A percentile compares a stretch with the other conserved stretches of the same genome.
phyloP scores from a whole-genome alignment of 2,329 filamentous ascomycete genomes.

The Knufia fluminis region DNA sequence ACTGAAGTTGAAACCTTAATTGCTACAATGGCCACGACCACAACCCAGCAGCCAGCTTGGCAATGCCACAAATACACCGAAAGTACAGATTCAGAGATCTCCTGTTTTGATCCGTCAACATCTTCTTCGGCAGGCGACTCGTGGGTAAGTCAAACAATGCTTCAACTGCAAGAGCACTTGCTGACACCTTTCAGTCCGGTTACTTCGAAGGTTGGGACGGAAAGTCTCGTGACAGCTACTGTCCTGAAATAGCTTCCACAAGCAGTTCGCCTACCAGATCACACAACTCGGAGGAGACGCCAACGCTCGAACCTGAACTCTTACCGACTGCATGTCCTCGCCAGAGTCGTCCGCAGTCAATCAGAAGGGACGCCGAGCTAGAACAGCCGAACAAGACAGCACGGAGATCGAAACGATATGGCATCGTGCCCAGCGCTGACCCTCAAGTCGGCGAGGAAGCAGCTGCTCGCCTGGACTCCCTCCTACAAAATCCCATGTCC shows the following conservation, averaged over 20 bases:
- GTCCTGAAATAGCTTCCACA: conserved; percentile 4
- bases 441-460: background rate
- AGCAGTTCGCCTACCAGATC: conserved; percentile 4
- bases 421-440: conserved; percentile 6
- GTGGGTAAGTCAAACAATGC: conserved; percentile 1
- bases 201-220: conserved; percentile 8
- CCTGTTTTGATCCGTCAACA: conserved; percentile 8
- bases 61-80: conserved; percentile 7
- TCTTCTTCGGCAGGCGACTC: conserved; percentile 1
- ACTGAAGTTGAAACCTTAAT: background rate
- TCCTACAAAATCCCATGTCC: conserved; percentile 5
- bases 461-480: background rate
- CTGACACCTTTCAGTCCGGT: background rate
- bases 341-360: background rate
- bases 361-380: background rate
- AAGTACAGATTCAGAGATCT: conserved; percentile 7
- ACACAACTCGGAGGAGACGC: background rate
- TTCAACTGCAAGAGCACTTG: background rate
- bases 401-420: conserved; percentile 1
- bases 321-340: conserved; percentile 3
- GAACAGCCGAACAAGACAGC: background rate
- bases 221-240: conserved; percentile 2
- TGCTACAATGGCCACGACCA: background rate
- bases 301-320: background rate
- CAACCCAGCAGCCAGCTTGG: conserved; percentile 3